Percentiles rank a stretch among this genome's conserved stretches.
Conservation (phyloP, 495 filamentous ascomycete species). For the Annulohypoxylon moriforme region DNA sequence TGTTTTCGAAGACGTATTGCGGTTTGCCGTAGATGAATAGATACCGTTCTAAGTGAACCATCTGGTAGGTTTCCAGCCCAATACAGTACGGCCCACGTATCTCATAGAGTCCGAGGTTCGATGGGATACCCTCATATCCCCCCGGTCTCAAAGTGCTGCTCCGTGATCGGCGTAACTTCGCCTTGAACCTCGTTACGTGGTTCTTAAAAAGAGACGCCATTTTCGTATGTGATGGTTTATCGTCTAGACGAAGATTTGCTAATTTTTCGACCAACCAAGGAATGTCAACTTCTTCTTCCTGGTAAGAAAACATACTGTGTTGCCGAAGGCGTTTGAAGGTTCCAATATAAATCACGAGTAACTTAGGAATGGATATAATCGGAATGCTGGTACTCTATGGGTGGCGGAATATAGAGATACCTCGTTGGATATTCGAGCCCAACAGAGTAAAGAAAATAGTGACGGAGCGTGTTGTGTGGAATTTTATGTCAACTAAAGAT, state of each 20-base stretch:
- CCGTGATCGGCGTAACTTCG: not conserved
- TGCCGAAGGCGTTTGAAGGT: not conserved
- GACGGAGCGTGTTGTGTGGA: not conserved
- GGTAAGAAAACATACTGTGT: not conserved
- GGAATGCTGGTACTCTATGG: not conserved
- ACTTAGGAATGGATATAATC: not conserved
- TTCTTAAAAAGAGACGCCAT: not conserved
- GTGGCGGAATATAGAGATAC: not conserved
- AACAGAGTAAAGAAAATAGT: not conserved
- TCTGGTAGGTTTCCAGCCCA: not conserved
- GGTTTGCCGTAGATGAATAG: not conserved
- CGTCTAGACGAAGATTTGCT: not conserved
- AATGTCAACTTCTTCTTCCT: not conserved
- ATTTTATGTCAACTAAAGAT: not conserved
- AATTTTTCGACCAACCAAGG: not conserved
- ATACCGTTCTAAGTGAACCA: not conserved
- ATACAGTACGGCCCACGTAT: not conserved
- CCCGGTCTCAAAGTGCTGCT: not conserved
- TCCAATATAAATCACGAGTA: not conserved
- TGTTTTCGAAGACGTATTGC: not conserved
- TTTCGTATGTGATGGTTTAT: not conserved
- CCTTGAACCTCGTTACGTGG: not conserved
- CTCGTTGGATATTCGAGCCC: not conserved
- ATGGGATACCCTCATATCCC: not conserved
- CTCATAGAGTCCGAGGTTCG: not conserved